These are phyloP conservation scores for Plasmodium cynomolgi DNA, from an alignment of 169 alveolate genomes.

Conservation along the genomic window DNA sequence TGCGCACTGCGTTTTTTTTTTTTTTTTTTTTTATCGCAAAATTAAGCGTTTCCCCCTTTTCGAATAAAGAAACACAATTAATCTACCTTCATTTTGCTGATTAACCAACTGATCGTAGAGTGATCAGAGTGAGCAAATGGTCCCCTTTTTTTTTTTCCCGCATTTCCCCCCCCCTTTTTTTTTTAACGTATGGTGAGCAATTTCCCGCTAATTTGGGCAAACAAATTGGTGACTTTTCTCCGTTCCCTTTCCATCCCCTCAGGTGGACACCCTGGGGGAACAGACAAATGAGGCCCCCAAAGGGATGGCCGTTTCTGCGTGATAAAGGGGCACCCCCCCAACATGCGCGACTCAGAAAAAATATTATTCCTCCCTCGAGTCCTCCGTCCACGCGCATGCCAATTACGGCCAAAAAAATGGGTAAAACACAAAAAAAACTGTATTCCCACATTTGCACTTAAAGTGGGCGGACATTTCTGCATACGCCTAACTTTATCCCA, in stretches of 20 bases:
- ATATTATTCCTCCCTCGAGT: not conserved
- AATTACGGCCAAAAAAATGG: not conserved
- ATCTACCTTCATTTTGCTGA: not conserved
- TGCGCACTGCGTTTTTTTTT: not conserved
- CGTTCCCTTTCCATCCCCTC: not conserved
- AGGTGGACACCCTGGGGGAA: not conserved
- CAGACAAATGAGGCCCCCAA: not conserved
- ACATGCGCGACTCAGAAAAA: not conserved
- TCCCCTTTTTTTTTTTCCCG: too few species aligned
- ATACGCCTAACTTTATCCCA: not conserved
- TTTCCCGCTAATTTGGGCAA: not conserved
- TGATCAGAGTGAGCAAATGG: not conserved
- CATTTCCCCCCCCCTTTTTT: not conserved
- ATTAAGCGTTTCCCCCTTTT: not conserved
- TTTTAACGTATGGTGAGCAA: not conserved
- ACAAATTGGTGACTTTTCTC: not conserved
- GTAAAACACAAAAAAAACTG: not conserved
- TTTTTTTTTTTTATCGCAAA: not conserved
- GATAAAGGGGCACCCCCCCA: not conserved
- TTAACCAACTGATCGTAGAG: not conserved
- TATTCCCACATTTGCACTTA: not conserved
- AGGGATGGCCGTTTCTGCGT: not conserved
- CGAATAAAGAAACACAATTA: not conserved
- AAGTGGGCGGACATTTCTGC: not conserved
- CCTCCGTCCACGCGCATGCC: not conserved